A percentile compares a stretch with the other conserved stretches of the same genome.
Conservation (phyloP, 768 basidiomycete species). For the Lactarius indigo region DNA sequence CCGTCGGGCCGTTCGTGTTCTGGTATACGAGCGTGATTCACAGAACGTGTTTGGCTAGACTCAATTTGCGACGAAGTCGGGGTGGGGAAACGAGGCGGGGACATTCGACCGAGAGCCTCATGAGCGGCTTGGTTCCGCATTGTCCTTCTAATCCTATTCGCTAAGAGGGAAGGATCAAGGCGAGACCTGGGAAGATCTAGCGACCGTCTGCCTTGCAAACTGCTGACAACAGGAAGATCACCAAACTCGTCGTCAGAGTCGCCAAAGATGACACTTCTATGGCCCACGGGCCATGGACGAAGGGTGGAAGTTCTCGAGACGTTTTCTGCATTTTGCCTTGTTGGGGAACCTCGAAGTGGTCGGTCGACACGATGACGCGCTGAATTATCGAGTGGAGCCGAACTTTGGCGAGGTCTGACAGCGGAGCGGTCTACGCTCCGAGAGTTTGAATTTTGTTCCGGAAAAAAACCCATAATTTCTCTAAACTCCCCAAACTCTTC, state of each 20-base stretch:
- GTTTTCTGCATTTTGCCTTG: slow-evolving; percentile 7
- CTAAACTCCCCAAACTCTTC: slow-evolving; percentile 19
- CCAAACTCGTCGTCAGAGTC: slow-evolving; percentile 20
- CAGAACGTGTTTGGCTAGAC: neutral
- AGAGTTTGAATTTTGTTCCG: slow-evolving; percentile 7
- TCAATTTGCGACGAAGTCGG: neutral
- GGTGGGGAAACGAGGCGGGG: slow-evolving; percentile 10
- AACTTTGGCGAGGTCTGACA: slow-evolving; percentile 14
- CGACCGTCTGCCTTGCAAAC: slow-evolving; percentile 8
- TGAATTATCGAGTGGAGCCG: slow-evolving; percentile 7
- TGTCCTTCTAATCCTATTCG: slow-evolving; percentile 18
- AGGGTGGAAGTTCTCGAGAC: slow-evolving; percentile 7
- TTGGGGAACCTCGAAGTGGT: slow-evolving; percentile 10
- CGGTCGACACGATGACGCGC: slow-evolving; percentile 1
- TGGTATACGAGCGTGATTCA: slow-evolving; percentile 9
- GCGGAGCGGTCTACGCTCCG: slow-evolving; percentile 3
- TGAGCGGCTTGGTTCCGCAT: slow-evolving; percentile 5
- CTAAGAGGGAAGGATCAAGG: slow-evolving; percentile 14
- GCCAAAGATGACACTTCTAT: neutral
- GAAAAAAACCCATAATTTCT: slow-evolving; percentile 18
- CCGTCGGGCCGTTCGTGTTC: slow-evolving; percentile 13
- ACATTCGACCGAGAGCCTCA: neutral
- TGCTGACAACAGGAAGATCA: slow-evolving; percentile 2
- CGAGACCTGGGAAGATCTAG: slow-evolving; percentile 16
- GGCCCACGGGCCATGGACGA: slow-evolving; percentile 6